Conservation (phyloP, 805 yeast genomes). For the Candida tallmaniae region DNA sequence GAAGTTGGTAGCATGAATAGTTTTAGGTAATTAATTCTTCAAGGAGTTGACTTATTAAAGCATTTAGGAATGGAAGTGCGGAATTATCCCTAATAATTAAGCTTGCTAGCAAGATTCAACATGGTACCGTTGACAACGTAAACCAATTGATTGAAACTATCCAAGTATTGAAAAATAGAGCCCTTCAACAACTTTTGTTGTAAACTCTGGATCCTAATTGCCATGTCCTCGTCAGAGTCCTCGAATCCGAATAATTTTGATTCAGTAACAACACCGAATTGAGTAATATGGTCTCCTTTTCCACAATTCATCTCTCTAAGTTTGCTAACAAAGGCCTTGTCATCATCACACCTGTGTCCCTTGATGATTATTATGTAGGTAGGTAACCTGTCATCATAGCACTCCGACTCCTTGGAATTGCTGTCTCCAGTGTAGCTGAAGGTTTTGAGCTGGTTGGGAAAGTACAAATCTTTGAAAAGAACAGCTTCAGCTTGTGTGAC, state of each 20-base stretch:
- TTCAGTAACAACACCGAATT: slow-evolving; percentile 9
- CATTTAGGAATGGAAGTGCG: no score
- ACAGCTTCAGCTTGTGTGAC: slow-evolving; percentile 6
- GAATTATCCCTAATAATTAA: not conserved
- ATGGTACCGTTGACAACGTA: slow-evolving; percentile 12
- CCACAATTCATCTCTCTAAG: slow-evolving; percentile 7
- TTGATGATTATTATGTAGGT: slow-evolving; percentile 9
- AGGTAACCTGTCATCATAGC: slow-evolving; percentile 10
- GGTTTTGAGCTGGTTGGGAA: slow-evolving; percentile 3
- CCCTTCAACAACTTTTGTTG: slow-evolving; percentile 6
- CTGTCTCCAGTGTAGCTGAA: slow-evolving; percentile 6
- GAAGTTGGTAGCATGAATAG: no score
- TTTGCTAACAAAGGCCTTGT: slow-evolving; percentile 9
- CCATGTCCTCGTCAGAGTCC: slow-evolving; percentile 5
- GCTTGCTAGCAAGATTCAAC: not conserved
- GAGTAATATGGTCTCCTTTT: not conserved
- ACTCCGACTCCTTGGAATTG: slow-evolving; percentile 5
- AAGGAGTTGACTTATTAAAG: no score
- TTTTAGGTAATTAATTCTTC: no score
- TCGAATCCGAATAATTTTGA: slow-evolving; percentile 6
- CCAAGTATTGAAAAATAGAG: slow-evolving; percentile 8
- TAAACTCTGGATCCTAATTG: slow-evolving; percentile 8
- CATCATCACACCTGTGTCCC: slow-evolving; percentile 7
- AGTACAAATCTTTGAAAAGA: slow-evolving; percentile 9
- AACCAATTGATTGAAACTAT: slow-evolving; percentile 9